These are phyloP conservation scores for Lumnitzera racemosa DNA, from an alignment of 345 rosid species.

Conservation along the genomic window DNA sequence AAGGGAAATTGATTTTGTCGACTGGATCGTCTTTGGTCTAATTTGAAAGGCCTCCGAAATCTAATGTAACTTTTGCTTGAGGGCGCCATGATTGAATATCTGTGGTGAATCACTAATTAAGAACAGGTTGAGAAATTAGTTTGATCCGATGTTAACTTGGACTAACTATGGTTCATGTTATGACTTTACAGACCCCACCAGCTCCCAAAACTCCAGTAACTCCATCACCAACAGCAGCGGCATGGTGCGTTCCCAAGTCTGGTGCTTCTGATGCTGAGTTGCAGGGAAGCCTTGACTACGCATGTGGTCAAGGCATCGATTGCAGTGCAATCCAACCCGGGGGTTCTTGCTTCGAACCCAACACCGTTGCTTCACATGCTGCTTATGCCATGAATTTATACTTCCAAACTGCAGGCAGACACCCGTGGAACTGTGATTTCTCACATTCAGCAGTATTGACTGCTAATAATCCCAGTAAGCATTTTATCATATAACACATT, in stretches of 20 bases:
- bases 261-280: slow-evolving; percentile 50
- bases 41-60: too few relatives aligned
- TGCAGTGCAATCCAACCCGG: slow-evolving; percentile 69
- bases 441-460: slow-evolving; percentile 61
- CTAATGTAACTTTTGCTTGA: too few relatives aligned
- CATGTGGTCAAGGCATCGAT: slow-evolving; percentile 55
- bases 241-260: slow-evolving; percentile 72
- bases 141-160: too few relatives aligned
- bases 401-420: slow-evolving; percentile 44
- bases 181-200: slow-evolving; percentile 23
- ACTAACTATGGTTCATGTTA: not conserved
- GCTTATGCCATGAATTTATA: slow-evolving; percentile 82
- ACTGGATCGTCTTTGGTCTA: too few relatives aligned
- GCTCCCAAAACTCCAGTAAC: slow-evolving; percentile 21
- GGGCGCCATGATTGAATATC: too few relatives aligned
- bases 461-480: slow-evolving; percentile 41
- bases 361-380: slow-evolving; percentile 54
- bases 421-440: slow-evolving; percentile 70
- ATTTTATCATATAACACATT: too few relatives aligned
- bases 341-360: slow-evolving; percentile 73
- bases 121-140: too few relatives aligned
- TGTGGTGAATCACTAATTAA: too few relatives aligned
- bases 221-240: slow-evolving; percentile 44
- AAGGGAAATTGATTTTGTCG: too few relatives aligned
- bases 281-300: slow-evolving; percentile 74